Conservation (phyloP, 192 early-diverging fungal species). For the Dimargaris cristalligena region DNA sequence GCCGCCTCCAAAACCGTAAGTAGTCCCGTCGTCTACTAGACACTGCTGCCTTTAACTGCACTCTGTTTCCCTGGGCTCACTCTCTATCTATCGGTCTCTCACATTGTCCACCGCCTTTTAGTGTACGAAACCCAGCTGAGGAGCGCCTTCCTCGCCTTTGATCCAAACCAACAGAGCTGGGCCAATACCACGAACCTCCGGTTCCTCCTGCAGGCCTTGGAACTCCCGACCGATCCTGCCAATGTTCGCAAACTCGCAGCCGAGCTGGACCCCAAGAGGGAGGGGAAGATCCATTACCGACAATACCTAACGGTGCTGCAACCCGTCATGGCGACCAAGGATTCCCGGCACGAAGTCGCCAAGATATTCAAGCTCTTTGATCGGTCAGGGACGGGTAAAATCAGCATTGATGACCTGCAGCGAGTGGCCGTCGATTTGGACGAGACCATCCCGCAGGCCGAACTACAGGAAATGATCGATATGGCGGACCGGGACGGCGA, state of each 20-base stretch:
- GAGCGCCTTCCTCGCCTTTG: conserved; percentile 22
- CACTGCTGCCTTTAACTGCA: too few relatives aligned
- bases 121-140: conserved; percentile 14
- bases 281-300: conserved; percentile 18
- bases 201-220: conserved; percentile 14
- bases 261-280: conserved; percentile 18
- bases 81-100: too few relatives aligned
- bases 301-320: background rate
- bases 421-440: conserved; percentile 41
- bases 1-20: too few relatives aligned
- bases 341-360: conserved; percentile 49
- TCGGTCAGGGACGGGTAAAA: conserved; percentile 46
- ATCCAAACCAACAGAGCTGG: conserved; percentile 16
- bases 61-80: too few relatives aligned
- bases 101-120: too few relatives aligned
- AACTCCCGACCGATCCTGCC: conserved; percentile 4
- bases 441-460: conserved; percentile 44
- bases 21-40: too few relatives aligned
- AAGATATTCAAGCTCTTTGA: conserved; percentile 71
- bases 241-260: conserved; percentile 13
- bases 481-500: conserved; percentile 44
- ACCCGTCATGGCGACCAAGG: conserved; percentile 18
- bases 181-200: conserved; percentile 15
- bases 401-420: conserved; percentile 61
- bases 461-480: conserved; percentile 47